Percentiles rank a stretch among this genome's conserved stretches.
Conservation (phyloP, 1,284 basidiomycete species). For the Ganoderma multipileum region DNA sequence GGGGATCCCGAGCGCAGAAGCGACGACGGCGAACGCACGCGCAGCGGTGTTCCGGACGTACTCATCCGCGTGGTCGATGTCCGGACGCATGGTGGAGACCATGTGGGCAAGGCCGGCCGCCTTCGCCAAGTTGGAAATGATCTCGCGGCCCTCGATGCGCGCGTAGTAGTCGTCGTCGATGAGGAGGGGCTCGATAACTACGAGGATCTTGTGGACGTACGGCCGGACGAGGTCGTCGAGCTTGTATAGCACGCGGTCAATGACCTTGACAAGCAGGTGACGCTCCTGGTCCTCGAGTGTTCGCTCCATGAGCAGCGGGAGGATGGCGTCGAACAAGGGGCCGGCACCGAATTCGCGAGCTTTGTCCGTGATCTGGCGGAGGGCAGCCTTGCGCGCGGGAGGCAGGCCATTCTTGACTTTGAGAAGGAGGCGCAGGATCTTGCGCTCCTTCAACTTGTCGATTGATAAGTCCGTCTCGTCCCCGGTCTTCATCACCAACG, state of each 20-base stretch:
- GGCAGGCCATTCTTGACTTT: slow-evolving; percentile 99
- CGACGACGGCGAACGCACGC: slow-evolving; percentile 98
- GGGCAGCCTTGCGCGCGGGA: slow-evolving; percentile 95
- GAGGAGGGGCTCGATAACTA: slow-evolving; percentile 98
- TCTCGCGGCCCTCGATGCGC: slow-evolving; percentile 98
- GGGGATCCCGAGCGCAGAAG: slow-evolving; percentile 97
- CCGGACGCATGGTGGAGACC: slow-evolving; percentile 99
- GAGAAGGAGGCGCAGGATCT: slow-evolving; percentile 96
- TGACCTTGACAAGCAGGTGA: slow-evolving; percentile 98
- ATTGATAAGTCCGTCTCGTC: slow-evolving; percentile 94
- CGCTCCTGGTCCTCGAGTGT: slow-evolving; percentile 99
- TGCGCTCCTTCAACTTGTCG: slow-evolving; percentile 99
- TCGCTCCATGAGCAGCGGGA: slow-evolving; percentile 98
- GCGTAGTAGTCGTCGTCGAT: slow-evolving; percentile 99
- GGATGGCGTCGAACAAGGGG: slow-evolving; percentile 98
- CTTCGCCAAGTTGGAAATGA: slow-evolving; percentile 98
- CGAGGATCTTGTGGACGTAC: slow-evolving; percentile 99
- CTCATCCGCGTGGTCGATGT: slow-evolving; percentile 99
- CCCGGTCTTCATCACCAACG: slow-evolving; percentile 94
- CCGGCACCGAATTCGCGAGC: slow-evolving; percentile 98
- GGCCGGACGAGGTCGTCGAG: slow-evolving; percentile 98
- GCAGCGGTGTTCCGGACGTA: slow-evolving; percentile 99
- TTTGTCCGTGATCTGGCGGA: slow-evolving; percentile 98
- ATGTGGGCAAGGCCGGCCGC: slow-evolving; percentile 99
- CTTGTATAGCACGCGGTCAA: slow-evolving; percentile 98